phyloP scores from a whole-genome alignment of 2,329 filamentous ascomycete genomes.

The Incumbomyces lentus region DNA sequence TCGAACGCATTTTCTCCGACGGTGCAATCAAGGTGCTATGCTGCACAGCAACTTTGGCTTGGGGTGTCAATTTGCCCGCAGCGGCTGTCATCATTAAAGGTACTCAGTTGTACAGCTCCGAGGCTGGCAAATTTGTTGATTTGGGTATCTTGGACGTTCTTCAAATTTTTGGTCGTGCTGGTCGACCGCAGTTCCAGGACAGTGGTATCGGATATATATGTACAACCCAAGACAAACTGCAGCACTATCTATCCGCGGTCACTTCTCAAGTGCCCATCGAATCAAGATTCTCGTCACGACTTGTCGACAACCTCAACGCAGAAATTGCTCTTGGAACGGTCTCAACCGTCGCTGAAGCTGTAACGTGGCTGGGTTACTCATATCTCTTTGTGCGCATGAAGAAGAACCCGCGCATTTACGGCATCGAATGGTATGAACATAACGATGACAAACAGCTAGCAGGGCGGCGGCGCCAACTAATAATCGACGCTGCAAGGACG shows the following conservation, averaged over 20 bases:
- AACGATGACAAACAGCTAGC: slow-evolving; percentile 80
- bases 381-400: slow-evolving; percentile 97
- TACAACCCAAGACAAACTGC: slow-evolving; percentile 85
- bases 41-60: slow-evolving; percentile 94
- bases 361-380: slow-evolving; percentile 96
- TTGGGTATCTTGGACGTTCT: slow-evolving; percentile 92
- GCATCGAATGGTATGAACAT: slow-evolving; percentile 88
- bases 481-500: slow-evolving; percentile 77
- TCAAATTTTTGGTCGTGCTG: slow-evolving; percentile 96
- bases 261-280: slow-evolving; percentile 96
- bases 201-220: slow-evolving; percentile 97
- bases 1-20: slow-evolving; percentile 81
- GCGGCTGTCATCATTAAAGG: slow-evolving; percentile 97
- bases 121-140: slow-evolving; percentile 94
- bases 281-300: slow-evolving; percentile 83
- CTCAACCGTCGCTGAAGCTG: slow-evolving; percentile 83
- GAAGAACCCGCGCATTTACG: slow-evolving; percentile 80
- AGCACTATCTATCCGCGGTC: slow-evolving; percentile 83
- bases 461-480: slow-evolving; percentile 70
- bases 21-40: slow-evolving; percentile 95
- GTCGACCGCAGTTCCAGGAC: slow-evolving; percentile 94
- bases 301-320: slow-evolving; percentile 94
- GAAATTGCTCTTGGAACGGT: slow-evolving; percentile 91
- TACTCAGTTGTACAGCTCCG: slow-evolving; percentile 90
- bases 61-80: slow-evolving; percentile 97